Evolutionary conservation across 495 filamentous ascomycete species (phyloP), one percentile per base, ranked within the genome.

Genomic region (Pyrenopolyporus hunteri): DNA sequence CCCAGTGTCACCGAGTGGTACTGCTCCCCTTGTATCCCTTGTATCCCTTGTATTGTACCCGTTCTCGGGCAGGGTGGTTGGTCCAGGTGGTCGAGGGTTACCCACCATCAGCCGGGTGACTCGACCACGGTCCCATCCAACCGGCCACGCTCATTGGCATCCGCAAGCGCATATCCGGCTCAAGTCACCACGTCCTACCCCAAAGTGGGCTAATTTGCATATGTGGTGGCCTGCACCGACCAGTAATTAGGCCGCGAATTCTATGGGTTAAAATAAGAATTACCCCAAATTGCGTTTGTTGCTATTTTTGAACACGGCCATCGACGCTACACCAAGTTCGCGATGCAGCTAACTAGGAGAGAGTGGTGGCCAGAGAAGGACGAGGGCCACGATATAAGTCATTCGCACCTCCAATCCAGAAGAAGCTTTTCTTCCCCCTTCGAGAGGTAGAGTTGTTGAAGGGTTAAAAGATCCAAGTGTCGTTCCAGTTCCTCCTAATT

Each of bases 341-440:
- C 40, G 59, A 67, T 62, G 61, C 57, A 68, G 58, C 61, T 64
- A 56, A 25, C n/a, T n/a, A n/a, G n/a, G n/a, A n/a, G n/a, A n/a
- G n/a, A 52, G 62, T 65, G 62, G 62, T 65, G 68, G 48, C 54
- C 52, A 56, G 60, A 47, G 65, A 57, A n/a, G 57, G 56, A 56
- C 55, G 28, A 67, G 70, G n/a, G 70, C 72, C 69, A 72, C 64
- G 68, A 78, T 81, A 80, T 81, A 80, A 80, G 76, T 73, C 76
- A n/a, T 76, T 77, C 78, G 71, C 76, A 74, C 69, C 48, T 70
- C 69, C 67, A 66, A 73, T 70, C 72, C 71, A 70, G 52, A 22
- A 43, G 25, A 23, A 62, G 50, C 62, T 42, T 57, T n/a, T 70
- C 47, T 59, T 67, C 72, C 64, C 48, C 68, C 39, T 59, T 45